phyloP scores from a whole-genome alignment of 257 asterid species.

The Rubia yunnanensis region DNA sequence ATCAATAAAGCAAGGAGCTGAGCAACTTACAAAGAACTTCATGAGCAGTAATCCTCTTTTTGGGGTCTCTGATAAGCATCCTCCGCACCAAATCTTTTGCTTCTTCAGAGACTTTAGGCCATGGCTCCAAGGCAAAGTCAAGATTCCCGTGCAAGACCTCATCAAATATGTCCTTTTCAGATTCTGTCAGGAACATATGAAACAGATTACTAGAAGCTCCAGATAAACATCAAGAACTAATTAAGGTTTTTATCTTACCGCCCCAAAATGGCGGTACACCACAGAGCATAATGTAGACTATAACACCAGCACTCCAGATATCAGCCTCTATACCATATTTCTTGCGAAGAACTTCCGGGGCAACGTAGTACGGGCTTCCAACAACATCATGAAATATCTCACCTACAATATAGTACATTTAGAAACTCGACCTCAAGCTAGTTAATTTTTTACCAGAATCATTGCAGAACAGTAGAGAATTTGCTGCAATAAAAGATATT shows the following conservation, averaged over 20 bases:
- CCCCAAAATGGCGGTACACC: conserved; percentile 26
- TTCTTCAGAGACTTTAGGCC: conserved; percentile 25
- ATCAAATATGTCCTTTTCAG: conserved; percentile 16
- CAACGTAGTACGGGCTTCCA: conserved; percentile 28
- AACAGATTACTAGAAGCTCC: not conserved
- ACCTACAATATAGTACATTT: conserved; percentile 17
- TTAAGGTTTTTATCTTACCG: conserved; percentile 11
- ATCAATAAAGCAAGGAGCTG: not conserved
- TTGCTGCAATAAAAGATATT: not conserved
- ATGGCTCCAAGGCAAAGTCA: conserved; percentile 21
- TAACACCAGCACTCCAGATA: conserved; percentile 30
- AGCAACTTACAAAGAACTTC: conserved; percentile 25
- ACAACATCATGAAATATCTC: conserved; percentile 17
- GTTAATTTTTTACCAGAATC: not conserved
- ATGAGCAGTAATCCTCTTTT: conserved; percentile 24
- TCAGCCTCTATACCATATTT: conserved; percentile 25
- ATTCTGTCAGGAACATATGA: conserved; percentile 15
- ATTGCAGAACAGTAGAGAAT: not conserved
- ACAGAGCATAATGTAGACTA: conserved; percentile 22
- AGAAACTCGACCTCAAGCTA: not conserved
- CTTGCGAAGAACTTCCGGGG: conserved; percentile 25
- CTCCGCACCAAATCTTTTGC: conserved; percentile 25
- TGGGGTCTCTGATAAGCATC: conserved; percentile 26
- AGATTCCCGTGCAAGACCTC: conserved; percentile 20
- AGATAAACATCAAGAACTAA: not conserved